phyloP scores from a whole-genome alignment of 2,329 filamentous ascomycete species.

The Cadophora sp. region DNA sequence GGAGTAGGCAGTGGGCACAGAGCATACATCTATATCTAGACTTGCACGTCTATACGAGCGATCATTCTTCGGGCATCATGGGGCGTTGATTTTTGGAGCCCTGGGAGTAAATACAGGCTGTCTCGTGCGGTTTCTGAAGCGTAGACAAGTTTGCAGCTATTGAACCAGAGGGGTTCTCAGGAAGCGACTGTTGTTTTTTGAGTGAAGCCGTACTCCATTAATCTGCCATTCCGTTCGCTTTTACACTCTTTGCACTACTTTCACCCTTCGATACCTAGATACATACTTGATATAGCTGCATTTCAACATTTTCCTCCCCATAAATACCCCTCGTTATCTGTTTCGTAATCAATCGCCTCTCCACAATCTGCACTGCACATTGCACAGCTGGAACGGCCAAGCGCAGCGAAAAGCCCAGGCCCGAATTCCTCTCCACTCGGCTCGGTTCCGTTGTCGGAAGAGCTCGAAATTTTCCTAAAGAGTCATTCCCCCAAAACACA shows the following conservation, averaged over 20 bases:
- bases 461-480: constrained; percentile 31
- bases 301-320: constrained; percentile 3
- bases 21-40: constrained; percentile 35
- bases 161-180: constrained; percentile 10
- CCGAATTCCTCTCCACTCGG: constrained; percentile 11
- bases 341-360: constrained; percentile 11
- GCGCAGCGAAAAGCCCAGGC: background rate
- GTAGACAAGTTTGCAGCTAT: constrained; percentile 22
- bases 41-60: constrained; percentile 33
- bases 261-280: background rate
- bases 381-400: constrained; percentile 6
- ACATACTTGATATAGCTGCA: background rate
- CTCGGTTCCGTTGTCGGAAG: constrained; percentile 31
- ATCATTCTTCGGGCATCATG: constrained; percentile 37
- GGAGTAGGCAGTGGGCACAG: constrained; percentile 22
- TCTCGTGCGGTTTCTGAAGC: constrained; percentile 32
- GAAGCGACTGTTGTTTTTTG: background rate
- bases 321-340: constrained; percentile 24
- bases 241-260: too few species aligned
- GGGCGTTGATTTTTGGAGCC: constrained; percentile 37
- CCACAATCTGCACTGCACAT: constrained; percentile 22
- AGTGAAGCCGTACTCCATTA: background rate
- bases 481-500: constrained; percentile 25
- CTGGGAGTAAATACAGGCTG: constrained; percentile 37
- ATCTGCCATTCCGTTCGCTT: background rate